Evolutionary conservation across 768 basidiomycete genomes (phyloP).

Genomic region (Leccinum subgranulosum): DNA sequence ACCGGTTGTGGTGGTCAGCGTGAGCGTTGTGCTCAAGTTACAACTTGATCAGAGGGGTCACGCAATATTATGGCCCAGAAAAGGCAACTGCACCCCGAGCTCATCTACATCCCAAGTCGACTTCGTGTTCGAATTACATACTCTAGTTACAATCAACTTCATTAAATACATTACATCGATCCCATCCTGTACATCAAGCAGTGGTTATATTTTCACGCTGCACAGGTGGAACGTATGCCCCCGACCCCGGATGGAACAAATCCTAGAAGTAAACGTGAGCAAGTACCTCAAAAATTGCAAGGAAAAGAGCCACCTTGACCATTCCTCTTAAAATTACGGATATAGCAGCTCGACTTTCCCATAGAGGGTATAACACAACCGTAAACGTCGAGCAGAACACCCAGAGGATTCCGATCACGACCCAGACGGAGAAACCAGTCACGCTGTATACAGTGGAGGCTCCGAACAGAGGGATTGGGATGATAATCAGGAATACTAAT

Average conservation of each 20-base stretch:
- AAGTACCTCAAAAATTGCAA: neutral
- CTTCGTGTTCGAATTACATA: neutral
- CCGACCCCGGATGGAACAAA: constrained; percentile 38
- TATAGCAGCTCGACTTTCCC: constrained; percentile 74
- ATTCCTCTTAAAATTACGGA: constrained; percentile 56
- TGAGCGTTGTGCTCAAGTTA: neutral
- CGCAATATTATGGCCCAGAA: constrained; percentile 1
- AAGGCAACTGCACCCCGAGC: constrained; percentile 5
- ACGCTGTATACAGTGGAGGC: constrained; percentile 68
- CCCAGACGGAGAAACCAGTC: constrained; percentile 73
- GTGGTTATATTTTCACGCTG: neutral
- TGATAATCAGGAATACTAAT: constrained; percentile 62
- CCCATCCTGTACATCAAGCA: neutral
- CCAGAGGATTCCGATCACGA: constrained; percentile 81
- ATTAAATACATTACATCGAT: neutral
- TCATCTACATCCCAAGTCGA: neutral
- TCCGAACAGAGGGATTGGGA: constrained; percentile 87
- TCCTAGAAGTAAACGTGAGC: constrained; percentile 32
- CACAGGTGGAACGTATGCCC: constrained; percentile 31
- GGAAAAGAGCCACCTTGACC: constrained; percentile 46
- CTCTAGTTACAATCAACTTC: neutral
- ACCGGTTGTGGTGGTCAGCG: constrained; percentile 5
- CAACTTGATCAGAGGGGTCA: neutral
- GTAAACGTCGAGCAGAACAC: constrained; percentile 70
- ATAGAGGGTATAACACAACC: constrained; percentile 84